Evolutionary conservation across 2,329 filamentous ascomycete species (phyloP), one percentile per base, ranked within the genome.

Genomic region (Arthrobotrys pseudoclavata): DNA sequence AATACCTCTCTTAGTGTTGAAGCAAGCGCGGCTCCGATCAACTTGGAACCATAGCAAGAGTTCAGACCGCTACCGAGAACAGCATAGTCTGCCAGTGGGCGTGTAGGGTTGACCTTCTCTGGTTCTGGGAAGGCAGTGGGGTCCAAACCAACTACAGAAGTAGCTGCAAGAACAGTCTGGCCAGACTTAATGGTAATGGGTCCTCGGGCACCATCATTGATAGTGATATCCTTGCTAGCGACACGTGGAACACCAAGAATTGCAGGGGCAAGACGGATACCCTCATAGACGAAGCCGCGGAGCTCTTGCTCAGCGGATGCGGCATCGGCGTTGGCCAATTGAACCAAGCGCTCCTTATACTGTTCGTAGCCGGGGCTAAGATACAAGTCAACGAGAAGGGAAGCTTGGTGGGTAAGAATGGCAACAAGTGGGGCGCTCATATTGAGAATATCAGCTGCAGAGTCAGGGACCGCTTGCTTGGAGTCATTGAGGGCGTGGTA

Each of bases 261-360:
- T 1, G 86, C 85, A 18, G 86, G 86, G 4, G 85, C 85, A 80
- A 87, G 86, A 10, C 87, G 85, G 85, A 88, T 87, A 48, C 86
- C 87, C 81, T 88, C 87, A 79, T 84, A 87, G 1, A 88, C 86
- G 81, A 86, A 88, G 12, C 86, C 86, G 79, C 86, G 85, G 0
- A 88, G 84, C 79, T 88, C 86, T 34, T 82, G 80, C 64, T 85
- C 84, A 1, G 86, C 84, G 0, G 82, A 82, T 3, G 82, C 82
- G 4, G 85, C 83, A 50, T 86, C 83, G 79, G 83, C 84, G 74
- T 87, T 84, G 0, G 86, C 84, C 18, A 88, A 84, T 80, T 87
- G 83, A 22, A 87, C 81, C 70, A 88, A 87, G 34, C 86, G 86
- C 0, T 83, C 83, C 81, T 87, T 87, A 83, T 87, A 87, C 60